Base-by-base conservation (phyloP, 495 filamentous ascomycete species). In the Glarea lozoyensis region DNA sequence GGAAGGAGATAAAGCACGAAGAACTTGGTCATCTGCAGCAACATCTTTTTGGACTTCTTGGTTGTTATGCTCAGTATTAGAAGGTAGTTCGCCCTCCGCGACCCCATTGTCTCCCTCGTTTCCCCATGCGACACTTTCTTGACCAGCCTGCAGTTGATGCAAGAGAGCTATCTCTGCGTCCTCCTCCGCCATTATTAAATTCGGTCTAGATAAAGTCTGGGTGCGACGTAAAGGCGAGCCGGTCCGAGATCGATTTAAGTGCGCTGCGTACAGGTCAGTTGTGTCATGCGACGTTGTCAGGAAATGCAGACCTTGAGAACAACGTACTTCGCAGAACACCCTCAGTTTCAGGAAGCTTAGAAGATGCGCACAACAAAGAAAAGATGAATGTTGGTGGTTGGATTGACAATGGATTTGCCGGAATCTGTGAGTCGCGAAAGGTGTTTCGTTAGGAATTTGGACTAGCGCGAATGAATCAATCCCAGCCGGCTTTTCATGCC, bases 121-220 rank as follows among this genome's bases (percentile, higher is more conserved):
- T 57, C 63, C 62, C 60, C 67, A 76, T 49, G 67, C 67, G 54
- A 71, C 67, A 50, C 68, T 73, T 55, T 76, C 70, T 50, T 57
- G 54, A 10, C 41, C 54, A 18, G 50, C 47, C 51, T 57, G 54
- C 37, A 57, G 29, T 42, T 48, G 42, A 46, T 54, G 54, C 41
- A 57, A 67, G 55, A 81, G 79, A 54, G 79, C 76, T 44, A 71
- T 60, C 60, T 82, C 77, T 40, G 73, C 67, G 50, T 78, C 73
- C 48, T 72, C 63, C 53, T 77, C 75, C 42, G 72, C 73, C 78
- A 81, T 80, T 58, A 22, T 53, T 37, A 35, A 25, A 19, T 37
- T 37, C 37, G 25, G 29, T 13, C 12, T 40, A n/a, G 15, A 17
- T 7, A 32, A 33, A 15, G 20, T 17, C 25, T 19, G 42, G 11